Evolutionary conservation across 108 stramenopile genomes (phyloP).

Genomic region (Skeletonema menzelii): DNA sequence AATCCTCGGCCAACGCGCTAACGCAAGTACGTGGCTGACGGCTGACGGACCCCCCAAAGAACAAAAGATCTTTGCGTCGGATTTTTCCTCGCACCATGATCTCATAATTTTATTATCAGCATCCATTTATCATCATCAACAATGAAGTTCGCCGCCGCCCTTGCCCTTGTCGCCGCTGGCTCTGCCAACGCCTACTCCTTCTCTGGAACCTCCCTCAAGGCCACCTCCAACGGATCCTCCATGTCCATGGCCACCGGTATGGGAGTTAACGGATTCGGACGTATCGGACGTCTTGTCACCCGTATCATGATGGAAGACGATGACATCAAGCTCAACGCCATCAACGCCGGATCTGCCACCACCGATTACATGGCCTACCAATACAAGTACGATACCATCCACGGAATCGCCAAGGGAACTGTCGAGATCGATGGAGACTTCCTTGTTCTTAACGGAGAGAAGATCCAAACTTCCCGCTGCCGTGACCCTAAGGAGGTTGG

Average conservation of each 20-base stretch:
- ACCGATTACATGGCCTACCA: conserved; percentile 99
- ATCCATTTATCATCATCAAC: conserved; percentile 9
- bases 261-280: conserved; percentile 99
- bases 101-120: conserved; percentile 4
- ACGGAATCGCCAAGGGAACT: conserved; percentile 96
- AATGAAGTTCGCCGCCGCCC: conserved; percentile 86
- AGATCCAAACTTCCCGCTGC: conserved; percentile 91
- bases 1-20: not conserved
- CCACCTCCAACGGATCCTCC: conserved; percentile 73
- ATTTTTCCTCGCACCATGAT: not conserved
- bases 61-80: not conserved
- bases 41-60: not conserved
- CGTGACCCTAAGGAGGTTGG: conserved; percentile 97
- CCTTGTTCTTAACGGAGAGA: conserved; percentile 96
- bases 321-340: conserved; percentile 83
- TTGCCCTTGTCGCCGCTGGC: conserved; percentile 68
- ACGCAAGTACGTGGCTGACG: conserved; percentile 1
- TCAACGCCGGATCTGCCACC: conserved; percentile 98
- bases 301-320: conserved; percentile 96
- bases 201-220: conserved; percentile 78
- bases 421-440: conserved; percentile 97
- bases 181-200: conserved; percentile 83
- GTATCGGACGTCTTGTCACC: conserved; percentile 99
- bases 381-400: conserved; percentile 99
- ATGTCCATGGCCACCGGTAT: conserved; percentile 86